Conservation (phyloP, 495 filamentous ascomycete genomes). For the Lophium mytilinum region DNA sequence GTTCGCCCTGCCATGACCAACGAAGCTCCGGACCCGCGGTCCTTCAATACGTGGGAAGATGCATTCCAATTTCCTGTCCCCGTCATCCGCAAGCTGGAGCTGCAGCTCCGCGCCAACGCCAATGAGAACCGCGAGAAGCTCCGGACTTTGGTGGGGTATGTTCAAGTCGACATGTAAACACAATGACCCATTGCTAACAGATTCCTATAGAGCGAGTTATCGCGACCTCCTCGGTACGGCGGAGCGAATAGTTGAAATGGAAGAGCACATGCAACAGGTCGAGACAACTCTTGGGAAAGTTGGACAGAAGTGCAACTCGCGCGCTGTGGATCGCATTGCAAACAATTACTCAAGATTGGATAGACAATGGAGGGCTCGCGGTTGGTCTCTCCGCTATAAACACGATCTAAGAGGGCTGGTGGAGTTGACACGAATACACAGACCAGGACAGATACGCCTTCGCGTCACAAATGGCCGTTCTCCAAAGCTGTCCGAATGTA, state of each 20-base stretch:
- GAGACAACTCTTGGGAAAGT: slow-evolving; percentile 63
- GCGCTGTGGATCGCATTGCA: slow-evolving; percentile 59
- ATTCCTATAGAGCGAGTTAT: slow-evolving; percentile 64
- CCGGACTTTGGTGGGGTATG: slow-evolving; percentile 80
- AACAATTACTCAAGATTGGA: slow-evolving; percentile 55
- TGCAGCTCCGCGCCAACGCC: slow-evolving; percentile 56
- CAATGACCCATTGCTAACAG: neutral
- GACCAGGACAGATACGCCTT: slow-evolving; percentile 48
- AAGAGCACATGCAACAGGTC: slow-evolving; percentile 61
- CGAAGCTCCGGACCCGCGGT: slow-evolving; percentile 50
- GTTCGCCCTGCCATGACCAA: slow-evolving; percentile 40
- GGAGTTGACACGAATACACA: slow-evolving; percentile 31
- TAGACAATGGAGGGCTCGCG: slow-evolving; percentile 27
- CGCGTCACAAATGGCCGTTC: slow-evolving; percentile 53
- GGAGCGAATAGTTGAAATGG: slow-evolving; percentile 86
- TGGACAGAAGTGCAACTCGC: slow-evolving; percentile 69
- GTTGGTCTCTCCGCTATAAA: slow-evolving; percentile 36
- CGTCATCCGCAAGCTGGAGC: slow-evolving; percentile 53
- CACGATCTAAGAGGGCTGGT: slow-evolving; percentile 11
- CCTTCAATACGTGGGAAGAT: slow-evolving; percentile 56
- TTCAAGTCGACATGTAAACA: neutral
- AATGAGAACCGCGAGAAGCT: slow-evolving; percentile 80
- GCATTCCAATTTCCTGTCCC: slow-evolving; percentile 60
- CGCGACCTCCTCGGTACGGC: slow-evolving; percentile 88
- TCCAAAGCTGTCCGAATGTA: slow-evolving; percentile 50